Evolutionary conservation across 148 eudicot species (phyloP).

Genomic region (Heliamphora exappendiculata): DNA sequence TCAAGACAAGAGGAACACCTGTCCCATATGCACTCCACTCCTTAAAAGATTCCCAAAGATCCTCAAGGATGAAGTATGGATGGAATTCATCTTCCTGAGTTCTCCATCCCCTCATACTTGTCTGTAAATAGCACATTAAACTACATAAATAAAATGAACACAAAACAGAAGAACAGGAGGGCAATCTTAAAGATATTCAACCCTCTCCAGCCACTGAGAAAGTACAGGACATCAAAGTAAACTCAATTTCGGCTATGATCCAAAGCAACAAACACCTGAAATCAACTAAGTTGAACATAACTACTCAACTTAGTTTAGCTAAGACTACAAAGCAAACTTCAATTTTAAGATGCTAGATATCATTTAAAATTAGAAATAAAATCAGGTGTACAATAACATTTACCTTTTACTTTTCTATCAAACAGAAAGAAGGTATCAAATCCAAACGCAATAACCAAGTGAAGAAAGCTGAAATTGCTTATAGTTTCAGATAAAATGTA

Average conservation of each 20-base stretch:
- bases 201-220: background rate
- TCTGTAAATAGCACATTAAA: slow-evolving; percentile 33
- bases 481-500: background rate
- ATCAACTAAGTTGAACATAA: background rate
- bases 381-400: background rate
- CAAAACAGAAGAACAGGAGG: background rate
- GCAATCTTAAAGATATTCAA: background rate
- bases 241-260: background rate
- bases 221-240: background rate
- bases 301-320: background rate
- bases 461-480: background rate
- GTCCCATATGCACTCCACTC: slow-evolving; percentile 98
- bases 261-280: background rate
- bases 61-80: slow-evolving; percentile 76
- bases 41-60: slow-evolving; percentile 90
- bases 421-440: background rate
- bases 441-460: background rate
- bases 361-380: background rate
- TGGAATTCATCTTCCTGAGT: slow-evolving; percentile 38
- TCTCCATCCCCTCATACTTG: slow-evolving; percentile 50
- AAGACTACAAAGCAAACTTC: background rate
- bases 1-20: slow-evolving; percentile 79
- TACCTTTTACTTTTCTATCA: background rate
- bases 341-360: background rate
- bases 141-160: background rate